Conservation (phyloP, 192 early-diverging fungal genomes). For the Phlyctochytrium bullatum region DNA sequence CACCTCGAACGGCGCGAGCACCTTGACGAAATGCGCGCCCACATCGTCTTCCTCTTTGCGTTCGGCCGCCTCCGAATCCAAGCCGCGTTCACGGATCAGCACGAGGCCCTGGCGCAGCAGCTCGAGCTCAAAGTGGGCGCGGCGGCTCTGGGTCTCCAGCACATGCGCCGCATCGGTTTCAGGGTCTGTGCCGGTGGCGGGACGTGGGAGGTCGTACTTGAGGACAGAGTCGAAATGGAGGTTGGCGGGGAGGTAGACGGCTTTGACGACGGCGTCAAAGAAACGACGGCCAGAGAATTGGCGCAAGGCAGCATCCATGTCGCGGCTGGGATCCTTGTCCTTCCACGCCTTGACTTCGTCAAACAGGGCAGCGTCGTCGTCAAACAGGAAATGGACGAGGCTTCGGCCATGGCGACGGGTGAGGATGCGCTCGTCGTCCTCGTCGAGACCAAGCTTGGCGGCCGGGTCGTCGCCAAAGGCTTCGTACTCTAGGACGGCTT, state of each 20-base stretch:
- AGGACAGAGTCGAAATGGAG: conserved; percentile 39
- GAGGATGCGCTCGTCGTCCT: conserved; percentile 1
- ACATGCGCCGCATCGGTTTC: background rate
- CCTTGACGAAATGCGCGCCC: conserved; percentile 21
- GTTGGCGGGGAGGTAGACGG: conserved; percentile 22
- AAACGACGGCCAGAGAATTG: conserved; percentile 4
- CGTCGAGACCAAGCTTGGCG: background rate
- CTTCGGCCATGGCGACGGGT: background rate
- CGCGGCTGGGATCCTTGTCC: background rate
- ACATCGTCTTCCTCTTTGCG: background rate
- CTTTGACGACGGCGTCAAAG: conserved; percentile 33
- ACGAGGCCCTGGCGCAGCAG: conserved; percentile 28
- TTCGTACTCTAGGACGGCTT: background rate
- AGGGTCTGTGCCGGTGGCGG: background rate
- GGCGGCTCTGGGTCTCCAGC: background rate
- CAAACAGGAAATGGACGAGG: conserved; percentile 23
- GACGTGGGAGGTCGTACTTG: conserved; percentile 15
- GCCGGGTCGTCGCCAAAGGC: background rate
- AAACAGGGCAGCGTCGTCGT: conserved; percentile 23
- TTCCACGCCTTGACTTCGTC: conserved; percentile 10
- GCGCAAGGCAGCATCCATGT: conserved; percentile 6
- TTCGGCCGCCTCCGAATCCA: background rate
- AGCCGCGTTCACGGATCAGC: conserved; percentile 26
- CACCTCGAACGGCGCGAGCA: conserved; percentile 24
- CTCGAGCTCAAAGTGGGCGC: conserved; percentile 28